Conservation (phyloP, 2,329 filamentous ascomycete genomes). For the Periconia digitata region DNA sequence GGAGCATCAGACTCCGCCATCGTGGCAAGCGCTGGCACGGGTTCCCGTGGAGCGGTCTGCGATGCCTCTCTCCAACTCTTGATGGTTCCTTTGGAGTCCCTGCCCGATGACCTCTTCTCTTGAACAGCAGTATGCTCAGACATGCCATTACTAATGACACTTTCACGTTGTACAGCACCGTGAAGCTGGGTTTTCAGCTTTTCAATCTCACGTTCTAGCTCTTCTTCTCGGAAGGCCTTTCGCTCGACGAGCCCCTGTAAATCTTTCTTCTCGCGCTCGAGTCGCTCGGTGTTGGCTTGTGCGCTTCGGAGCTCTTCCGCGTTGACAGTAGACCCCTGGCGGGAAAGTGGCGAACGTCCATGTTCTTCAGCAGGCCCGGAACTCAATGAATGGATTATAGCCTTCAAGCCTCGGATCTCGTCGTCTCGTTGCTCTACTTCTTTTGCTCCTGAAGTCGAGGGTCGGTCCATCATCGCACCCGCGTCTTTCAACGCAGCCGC, state of each 20-base stretch:
- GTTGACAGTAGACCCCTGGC: slow-evolving; percentile 28
- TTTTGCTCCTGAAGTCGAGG: slow-evolving; percentile 55
- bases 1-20: slow-evolving; percentile 69
- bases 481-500: slow-evolving; percentile 61
- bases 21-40: slow-evolving; percentile 59
- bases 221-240: slow-evolving; percentile 75
- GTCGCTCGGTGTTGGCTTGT: slow-evolving; percentile 63
- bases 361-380: slow-evolving; percentile 60
- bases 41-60: slow-evolving; percentile 28
- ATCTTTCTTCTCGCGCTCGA: slow-evolving; percentile 80
- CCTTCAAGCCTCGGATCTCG: slow-evolving; percentile 94
- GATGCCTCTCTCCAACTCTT: slow-evolving; percentile 54
- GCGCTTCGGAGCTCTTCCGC: slow-evolving; percentile 58
- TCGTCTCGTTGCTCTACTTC: slow-evolving; percentile 94
- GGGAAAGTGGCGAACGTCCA: slow-evolving; percentile 33
- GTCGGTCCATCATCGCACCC: slow-evolving; percentile 48
- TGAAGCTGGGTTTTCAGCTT: slow-evolving; percentile 49
- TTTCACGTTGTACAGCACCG: slow-evolving; percentile 51
- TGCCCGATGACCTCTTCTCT: slow-evolving; percentile 59
- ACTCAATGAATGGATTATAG: slow-evolving; percentile 95
- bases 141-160: slow-evolving; percentile 56
- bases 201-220: slow-evolving; percentile 81
- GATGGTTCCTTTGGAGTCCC: slow-evolving; percentile 68
- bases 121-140: slow-evolving; percentile 49
- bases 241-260: slow-evolving; percentile 71